Evolutionary conservation across 2,329 filamentous ascomycete genomes (phyloP).

Genomic region (Colletotrichum neosansevieriae): DNA sequence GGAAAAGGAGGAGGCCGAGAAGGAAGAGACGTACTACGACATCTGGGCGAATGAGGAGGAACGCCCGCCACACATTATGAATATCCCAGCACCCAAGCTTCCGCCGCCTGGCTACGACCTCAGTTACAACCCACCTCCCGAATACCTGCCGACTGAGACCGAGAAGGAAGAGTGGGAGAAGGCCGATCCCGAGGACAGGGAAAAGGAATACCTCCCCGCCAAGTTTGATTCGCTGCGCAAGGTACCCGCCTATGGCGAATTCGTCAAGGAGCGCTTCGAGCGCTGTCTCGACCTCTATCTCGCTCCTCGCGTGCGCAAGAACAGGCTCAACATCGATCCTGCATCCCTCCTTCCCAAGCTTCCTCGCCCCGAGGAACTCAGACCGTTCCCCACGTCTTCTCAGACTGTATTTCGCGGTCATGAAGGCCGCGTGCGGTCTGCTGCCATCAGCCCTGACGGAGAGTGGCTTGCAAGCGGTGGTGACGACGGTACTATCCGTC

Average conservation of each 20-base stretch:
- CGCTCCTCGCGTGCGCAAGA: constrained; percentile 90
- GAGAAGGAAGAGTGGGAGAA: constrained; percentile 90
- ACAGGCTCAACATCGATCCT: constrained; percentile 96
- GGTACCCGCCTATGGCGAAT: constrained; percentile 88
- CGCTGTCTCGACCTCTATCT: constrained; percentile 95
- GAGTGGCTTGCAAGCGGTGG: constrained; percentile 91
- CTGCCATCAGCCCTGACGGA: constrained; percentile 87
- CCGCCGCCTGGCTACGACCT: constrained; percentile 94
- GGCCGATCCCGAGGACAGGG: constrained; percentile 88
- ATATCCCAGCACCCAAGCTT: constrained; percentile 93
- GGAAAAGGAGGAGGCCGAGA: constrained; percentile 77
- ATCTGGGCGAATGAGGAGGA: constrained; percentile 95
- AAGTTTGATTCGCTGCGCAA: constrained; percentile 87
- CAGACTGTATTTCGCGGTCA: constrained; percentile 91
- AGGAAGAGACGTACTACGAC: constrained; percentile 82
- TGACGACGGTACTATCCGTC: constrained; percentile 90
- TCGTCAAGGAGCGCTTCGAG: constrained; percentile 97
- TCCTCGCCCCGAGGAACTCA: constrained; percentile 91
- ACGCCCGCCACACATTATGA: constrained; percentile 88
- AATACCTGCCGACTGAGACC: constrained; percentile 89
- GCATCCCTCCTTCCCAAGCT: constrained; percentile 92
- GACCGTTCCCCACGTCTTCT: constrained; percentile 92
- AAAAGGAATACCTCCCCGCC: constrained; percentile 87
- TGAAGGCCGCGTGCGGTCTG: constrained; percentile 85
- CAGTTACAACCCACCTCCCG: constrained; percentile 94